Conservation (phyloP, 1,139 yeast species). For the Debaryomyces udenii region DNA sequence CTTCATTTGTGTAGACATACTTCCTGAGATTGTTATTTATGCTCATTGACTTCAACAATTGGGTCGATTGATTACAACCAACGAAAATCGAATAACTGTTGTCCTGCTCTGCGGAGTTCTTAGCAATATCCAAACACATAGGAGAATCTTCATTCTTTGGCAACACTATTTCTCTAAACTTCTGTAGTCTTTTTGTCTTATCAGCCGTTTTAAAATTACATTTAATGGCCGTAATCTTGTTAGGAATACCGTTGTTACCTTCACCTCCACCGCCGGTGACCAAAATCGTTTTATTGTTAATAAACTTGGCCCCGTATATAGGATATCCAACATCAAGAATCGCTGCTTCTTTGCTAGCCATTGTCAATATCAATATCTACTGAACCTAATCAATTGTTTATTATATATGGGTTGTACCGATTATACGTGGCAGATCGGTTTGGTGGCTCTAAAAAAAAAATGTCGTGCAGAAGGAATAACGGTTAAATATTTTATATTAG, state of each 20-base stretch:
- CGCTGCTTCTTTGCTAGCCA: constrained; percentile 42
- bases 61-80: constrained; percentile 73
- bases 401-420: background rate
- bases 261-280: constrained; percentile 97
- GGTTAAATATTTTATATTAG: too few species aligned
- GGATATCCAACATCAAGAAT: constrained; percentile 74
- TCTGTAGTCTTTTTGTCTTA: constrained; percentile 55
- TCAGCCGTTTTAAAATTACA: constrained; percentile 57
- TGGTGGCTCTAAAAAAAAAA: constrained; percentile 1
- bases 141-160: constrained; percentile 74
- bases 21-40: constrained; percentile 75
- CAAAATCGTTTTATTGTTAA: constrained; percentile 61
- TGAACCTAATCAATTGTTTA: background rate
- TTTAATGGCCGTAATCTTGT: constrained; percentile 74
- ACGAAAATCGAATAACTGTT: constrained; percentile 56
- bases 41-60: constrained; percentile 56
- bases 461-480: constrained; percentile 8
- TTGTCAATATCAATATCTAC: constrained; percentile 17
- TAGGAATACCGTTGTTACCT: constrained; percentile 84
- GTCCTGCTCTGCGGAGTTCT: constrained; percentile 23
- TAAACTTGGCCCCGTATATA: constrained; percentile 74
- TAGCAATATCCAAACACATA: constrained; percentile 62
- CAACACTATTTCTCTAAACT: constrained; percentile 63
- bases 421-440: constrained; percentile 9
- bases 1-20: constrained; percentile 56